Evolutionary conservation across 164 flowering plant genomes (phyloP).

Genomic region (Kalanchoe fedtschenkoi): DNA sequence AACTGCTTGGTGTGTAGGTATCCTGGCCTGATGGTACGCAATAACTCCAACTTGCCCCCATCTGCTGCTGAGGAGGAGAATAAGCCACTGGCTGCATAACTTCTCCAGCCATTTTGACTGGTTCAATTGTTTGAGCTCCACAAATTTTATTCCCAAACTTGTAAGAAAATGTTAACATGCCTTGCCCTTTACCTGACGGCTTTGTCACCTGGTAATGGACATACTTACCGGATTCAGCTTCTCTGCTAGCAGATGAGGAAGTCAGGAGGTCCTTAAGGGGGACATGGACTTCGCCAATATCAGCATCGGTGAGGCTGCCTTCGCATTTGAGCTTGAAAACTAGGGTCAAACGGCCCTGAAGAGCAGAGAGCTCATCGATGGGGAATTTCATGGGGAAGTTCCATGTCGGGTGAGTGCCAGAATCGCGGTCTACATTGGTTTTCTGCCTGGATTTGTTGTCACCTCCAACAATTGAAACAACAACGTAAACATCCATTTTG

Average conservation of each 20-base stretch:
- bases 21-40: too few species aligned
- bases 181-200: not conserved
- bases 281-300: not conserved
- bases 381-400: slow-evolving; percentile 1
- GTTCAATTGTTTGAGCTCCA: not conserved
- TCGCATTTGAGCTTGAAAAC: not conserved
- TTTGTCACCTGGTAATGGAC: not conserved
- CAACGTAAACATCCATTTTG: not conserved
- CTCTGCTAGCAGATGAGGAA: not conserved
- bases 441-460: not conserved
- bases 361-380: not conserved
- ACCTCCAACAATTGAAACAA: not conserved
- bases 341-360: not conserved
- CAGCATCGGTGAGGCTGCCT: not conserved
- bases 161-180: not conserved
- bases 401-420: slow-evolving; percentile 4
- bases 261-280: not conserved
- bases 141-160: not conserved
- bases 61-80: not conserved
- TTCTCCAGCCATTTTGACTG: not conserved
- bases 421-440: not conserved
- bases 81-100: not conserved
- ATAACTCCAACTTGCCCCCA: not conserved
- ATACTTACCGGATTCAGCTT: too few species aligned
- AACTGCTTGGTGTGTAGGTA: not conserved